Evolutionary conservation across 257 asterid species (phyloP).

Genomic region (Handroanthus guayacan): DNA sequence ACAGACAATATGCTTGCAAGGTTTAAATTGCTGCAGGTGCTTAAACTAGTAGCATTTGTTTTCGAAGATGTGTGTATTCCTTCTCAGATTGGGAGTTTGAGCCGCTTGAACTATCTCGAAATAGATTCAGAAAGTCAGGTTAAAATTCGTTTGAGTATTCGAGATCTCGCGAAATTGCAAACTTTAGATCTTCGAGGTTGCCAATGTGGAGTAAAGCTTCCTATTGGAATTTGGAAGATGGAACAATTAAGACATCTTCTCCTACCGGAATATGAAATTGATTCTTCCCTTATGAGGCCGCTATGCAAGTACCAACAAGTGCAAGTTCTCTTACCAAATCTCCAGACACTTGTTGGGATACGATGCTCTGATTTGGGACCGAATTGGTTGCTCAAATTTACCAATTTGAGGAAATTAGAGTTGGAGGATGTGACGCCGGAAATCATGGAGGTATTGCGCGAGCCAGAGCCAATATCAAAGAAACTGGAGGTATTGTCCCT

Average conservation of each 20-base stretch:
- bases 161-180: neutral
- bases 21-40: neutral
- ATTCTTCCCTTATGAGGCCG: too few relatives aligned
- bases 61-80: neutral
- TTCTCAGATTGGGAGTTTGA: slow-evolving; percentile 18
- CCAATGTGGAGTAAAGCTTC: neutral
- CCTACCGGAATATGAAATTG: too few relatives aligned
- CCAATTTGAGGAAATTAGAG: neutral
- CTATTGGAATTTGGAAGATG: too few relatives aligned
- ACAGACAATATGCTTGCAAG: neutral
- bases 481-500: neutral
- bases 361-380: too few relatives aligned
- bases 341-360: neutral
- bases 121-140: neutral
- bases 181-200: slow-evolving; percentile 17
- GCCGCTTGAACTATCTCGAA: too few relatives aligned
- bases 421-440: neutral
- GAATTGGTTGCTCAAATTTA: neutral
- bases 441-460: neutral
- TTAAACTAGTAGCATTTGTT: neutral
- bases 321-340: too few relatives aligned
- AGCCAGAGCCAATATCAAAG: neutral
- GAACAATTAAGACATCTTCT: too few relatives aligned
- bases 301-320: too few relatives aligned
- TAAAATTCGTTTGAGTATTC: neutral